phyloP scores from a whole-genome alignment of 2,329 filamentous ascomycete genomes.

The Tolypocladium guangdongense region DNA sequence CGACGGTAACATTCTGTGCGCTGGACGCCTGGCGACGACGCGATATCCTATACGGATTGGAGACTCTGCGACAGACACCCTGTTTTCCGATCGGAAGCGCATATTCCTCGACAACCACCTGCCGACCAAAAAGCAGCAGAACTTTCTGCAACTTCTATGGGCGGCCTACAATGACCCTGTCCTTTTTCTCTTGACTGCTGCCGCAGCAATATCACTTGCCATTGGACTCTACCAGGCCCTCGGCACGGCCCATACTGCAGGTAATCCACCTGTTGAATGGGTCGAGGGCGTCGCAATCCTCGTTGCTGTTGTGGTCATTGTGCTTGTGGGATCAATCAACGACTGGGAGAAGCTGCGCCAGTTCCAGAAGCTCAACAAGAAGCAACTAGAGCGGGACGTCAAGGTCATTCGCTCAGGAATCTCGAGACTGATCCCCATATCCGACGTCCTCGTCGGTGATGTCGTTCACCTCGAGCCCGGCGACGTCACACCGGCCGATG shows the following conservation, averaged over 20 bases:
- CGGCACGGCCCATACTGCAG: slow-evolving; percentile 29
- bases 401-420: slow-evolving; percentile 58
- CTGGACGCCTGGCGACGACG: too few species aligned
- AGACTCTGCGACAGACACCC: too few species aligned
- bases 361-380: slow-evolving; percentile 49
- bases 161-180: slow-evolving; percentile 22
- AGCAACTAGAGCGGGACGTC: slow-evolving; percentile 33
- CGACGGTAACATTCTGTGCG: too few species aligned
- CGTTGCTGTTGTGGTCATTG: slow-evolving; percentile 5
- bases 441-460: slow-evolving; percentile 59
- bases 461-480: slow-evolving; percentile 58
- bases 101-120: background rate
- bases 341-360: slow-evolving; percentile 60
- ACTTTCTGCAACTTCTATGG: background rate
- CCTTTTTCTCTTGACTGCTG: slow-evolving; percentile 53
- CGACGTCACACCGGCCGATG: slow-evolving; percentile 60
- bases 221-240: slow-evolving; percentile 58
- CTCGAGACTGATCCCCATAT: slow-evolving; percentile 51
- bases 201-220: slow-evolving; percentile 53
- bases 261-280: slow-evolving; percentile 44
- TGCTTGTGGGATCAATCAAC: slow-evolving; percentile 32
- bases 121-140: background rate
- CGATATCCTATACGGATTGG: too few species aligned
- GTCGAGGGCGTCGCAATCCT: slow-evolving; percentile 56
- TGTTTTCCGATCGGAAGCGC: background rate